Base-by-base conservation (phyloP, 2,329 filamentous ascomycete genomes). In the Ophiostoma australiae region DNA sequence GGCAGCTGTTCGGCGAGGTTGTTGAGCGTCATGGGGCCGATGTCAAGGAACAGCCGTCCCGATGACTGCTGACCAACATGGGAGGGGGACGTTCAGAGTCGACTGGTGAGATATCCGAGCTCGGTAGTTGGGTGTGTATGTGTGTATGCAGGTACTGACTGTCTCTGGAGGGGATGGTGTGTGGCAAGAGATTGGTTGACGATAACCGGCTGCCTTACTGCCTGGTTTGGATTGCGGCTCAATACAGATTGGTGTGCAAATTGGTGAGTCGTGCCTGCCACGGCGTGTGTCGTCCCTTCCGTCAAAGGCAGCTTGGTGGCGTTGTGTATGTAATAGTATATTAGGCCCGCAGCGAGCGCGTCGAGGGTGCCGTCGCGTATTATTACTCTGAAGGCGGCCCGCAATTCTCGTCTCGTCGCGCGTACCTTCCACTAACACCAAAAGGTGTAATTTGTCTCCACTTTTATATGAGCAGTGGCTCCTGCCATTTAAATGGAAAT, bases 1-100 rank as follows among this genome's bases (percentile, higher is more conserved):
- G 84, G 80, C 75, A 88, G 80, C 77, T 88, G 84, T 76, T 85
- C 82, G 75, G 79, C 78, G 72, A 88, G 82, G 77, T 88, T 88
- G 80, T 88, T 87, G 77, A 84, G 85, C 81, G 86, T 88, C 86
- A 88, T 88, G 81, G 84, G 84, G 81, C 77, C 82, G 79, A 79
- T 71, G 77, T 77, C 77, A 77, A 79, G 77, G 78, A 73, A 74
- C 67, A 69, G 70, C 69, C 55, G 78, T 80, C 78, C 79, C 78
- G 73, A 69, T 67, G 67, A 72, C 69, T 71, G 69, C 70, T 69
- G 72, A 44, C 72, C 71, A 71, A 71, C 77, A 78, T 78, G 72
- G 44, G 71, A 11, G 20, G 27, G 11, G 41, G 11, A 31, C 15
- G n/a, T 39, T 39, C 31, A 23, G 20, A 35, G 37, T 20, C 13